A percentile compares a stretch with the other conserved stretches of the same genome.
Conservation (phyloP, 257 asterid species). For the Lithospermum erythrorhizon region DNA sequence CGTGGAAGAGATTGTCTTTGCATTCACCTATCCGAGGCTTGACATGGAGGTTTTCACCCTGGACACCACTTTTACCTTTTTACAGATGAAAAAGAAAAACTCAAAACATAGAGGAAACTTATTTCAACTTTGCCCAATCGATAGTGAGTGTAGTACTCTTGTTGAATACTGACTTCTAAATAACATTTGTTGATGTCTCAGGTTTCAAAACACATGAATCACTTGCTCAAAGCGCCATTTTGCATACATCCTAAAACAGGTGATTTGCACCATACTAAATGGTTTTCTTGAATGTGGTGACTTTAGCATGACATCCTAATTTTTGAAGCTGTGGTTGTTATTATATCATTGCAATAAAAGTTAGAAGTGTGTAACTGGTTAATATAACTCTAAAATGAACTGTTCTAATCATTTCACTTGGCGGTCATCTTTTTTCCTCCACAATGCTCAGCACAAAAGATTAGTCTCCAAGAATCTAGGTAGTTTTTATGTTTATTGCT, state of each 20-base stretch:
- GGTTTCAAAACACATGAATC: conserved; percentile 89
- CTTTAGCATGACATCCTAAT: background rate
- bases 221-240: conserved; percentile 89
- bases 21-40: conserved; percentile 84
- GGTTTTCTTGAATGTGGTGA: background rate
- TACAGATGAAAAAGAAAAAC: too few relatives aligned
- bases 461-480: too few relatives aligned
- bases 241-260: conserved; percentile 93
- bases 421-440: too few relatives aligned
- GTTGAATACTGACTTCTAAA: background rate
- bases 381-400: too few relatives aligned
- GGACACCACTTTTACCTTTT: background rate
- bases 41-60: conserved; percentile 67
- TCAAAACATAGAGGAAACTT: too few relatives aligned
- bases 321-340: background rate
- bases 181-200: conserved; percentile 19
- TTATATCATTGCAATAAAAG: too few relatives aligned
- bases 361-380: too few relatives aligned
- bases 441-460: too few relatives aligned
- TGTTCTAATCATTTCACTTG: too few relatives aligned
- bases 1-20: conserved; percentile 73
- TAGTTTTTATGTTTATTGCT: background rate
- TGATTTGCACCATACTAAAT: conserved; percentile 5
- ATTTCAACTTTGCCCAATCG: too few relatives aligned
- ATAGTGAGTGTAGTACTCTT: too few relatives aligned